Conservation (phyloP, 129 eudicot species). For the Ambrosia trifida region DNA sequence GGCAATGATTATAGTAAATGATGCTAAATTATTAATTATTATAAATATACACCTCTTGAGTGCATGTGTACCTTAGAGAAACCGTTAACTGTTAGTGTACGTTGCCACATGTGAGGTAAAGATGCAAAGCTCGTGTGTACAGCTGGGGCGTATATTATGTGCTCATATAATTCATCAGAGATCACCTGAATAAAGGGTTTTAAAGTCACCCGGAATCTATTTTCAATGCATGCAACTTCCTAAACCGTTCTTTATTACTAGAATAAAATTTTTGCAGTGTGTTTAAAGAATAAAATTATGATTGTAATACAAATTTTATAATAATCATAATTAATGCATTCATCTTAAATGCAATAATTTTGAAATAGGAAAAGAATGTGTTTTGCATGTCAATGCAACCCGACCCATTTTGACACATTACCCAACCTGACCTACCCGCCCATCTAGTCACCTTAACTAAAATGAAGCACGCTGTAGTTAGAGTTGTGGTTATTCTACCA, state of each 20-base stretch:
- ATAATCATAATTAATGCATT: background rate
- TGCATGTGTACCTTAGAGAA: slow-evolving; percentile 72
- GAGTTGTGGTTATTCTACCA: slow-evolving; percentile 45
- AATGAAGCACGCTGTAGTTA: background rate
- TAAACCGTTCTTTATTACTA: too few relatives aligned
- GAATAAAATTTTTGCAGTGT: too few relatives aligned
- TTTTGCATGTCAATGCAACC: background rate
- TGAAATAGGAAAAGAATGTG: background rate
- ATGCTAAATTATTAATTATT: background rate
- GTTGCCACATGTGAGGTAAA: slow-evolving; percentile 93
- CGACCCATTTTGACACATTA: background rate
- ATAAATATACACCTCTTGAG: slow-evolving; percentile 2
- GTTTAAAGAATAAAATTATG: background rate
- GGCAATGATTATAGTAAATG: too few relatives aligned
- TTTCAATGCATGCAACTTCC: too few relatives aligned
- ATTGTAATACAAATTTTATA: too few relatives aligned
- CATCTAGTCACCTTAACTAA: background rate
- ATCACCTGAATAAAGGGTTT: slow-evolving; percentile 59
- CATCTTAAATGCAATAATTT: background rate
- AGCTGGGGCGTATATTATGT: slow-evolving; percentile 83
- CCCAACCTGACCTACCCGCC: background rate
- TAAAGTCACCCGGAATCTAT: too few relatives aligned
- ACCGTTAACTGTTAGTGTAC: slow-evolving; percentile 91
- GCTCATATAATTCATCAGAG: slow-evolving; percentile 92
- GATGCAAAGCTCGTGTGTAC: slow-evolving; percentile 96